Conservation (phyloP, 1,284 basidiomycete species). For the Ganoderma leucocontextum region DNA sequence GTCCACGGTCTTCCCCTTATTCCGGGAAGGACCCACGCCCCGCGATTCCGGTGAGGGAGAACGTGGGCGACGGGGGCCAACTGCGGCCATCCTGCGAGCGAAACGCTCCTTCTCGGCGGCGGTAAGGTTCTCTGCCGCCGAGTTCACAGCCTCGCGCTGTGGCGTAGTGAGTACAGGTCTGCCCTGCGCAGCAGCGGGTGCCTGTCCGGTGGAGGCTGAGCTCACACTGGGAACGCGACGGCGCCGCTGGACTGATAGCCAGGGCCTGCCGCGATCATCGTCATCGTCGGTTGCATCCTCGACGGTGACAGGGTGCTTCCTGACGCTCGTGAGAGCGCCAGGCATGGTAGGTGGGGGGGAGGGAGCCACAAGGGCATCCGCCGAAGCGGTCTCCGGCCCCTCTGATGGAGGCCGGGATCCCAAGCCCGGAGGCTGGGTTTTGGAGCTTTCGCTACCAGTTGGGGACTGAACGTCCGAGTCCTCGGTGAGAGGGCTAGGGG, state of each 20-base stretch:
- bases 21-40: constrained; percentile 23
- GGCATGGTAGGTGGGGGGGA: not conserved
- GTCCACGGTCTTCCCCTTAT: constrained; percentile 32
- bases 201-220: not conserved
- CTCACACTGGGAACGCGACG: not conserved
- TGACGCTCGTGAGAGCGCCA: not conserved
- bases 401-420: not conserved
- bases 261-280: not conserved
- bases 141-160: not conserved
- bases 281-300: constrained; percentile 18
- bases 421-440: not conserved
- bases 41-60: constrained; percentile 8
- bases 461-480: not conserved
- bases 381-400: not conserved
- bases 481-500: not conserved
- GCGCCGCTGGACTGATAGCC: constrained; percentile 12
- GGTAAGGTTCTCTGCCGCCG: not conserved
- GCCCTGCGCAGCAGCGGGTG: constrained; percentile 10
- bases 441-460: not conserved
- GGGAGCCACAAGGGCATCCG: not conserved
- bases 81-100: not conserved
- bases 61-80: not conserved
- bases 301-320: constrained; percentile 11
- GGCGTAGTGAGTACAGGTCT: not conserved
- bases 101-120: not conserved